Percentiles rank a stretch among this genome's conserved stretches.
Evolutionary conservation across 2,329 filamentous ascomycete genomes (phyloP).

Genomic region (Colletotrichum magnum): DNA sequence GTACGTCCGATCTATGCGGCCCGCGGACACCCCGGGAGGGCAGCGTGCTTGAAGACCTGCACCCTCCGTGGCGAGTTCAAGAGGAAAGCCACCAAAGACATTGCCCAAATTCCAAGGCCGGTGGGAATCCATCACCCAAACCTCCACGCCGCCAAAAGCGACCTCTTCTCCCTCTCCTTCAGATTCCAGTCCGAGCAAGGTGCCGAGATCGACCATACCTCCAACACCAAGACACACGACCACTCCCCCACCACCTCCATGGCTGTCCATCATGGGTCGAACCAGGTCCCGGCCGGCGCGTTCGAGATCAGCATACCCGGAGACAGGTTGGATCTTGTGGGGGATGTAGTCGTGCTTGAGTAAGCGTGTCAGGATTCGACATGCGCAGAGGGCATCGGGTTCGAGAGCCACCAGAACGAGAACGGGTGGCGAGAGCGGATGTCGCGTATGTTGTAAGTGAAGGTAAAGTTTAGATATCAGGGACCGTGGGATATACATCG

Average conservation of each 20-base stretch:
- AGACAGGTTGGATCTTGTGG: constrained; percentile 96
- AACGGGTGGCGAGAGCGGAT: constrained; percentile 92
- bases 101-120: constrained; percentile 96
- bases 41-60: constrained; percentile 65
- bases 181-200: constrained; percentile 80
- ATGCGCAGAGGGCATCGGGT: constrained; percentile 94
- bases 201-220: constrained; percentile 88
- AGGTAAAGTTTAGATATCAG: constrained; percentile 93
- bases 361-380: constrained; percentile 92
- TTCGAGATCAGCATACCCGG: constrained; percentile 91
- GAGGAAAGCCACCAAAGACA: constrained; percentile 83
- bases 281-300: constrained; percentile 85
- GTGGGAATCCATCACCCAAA: constrained; percentile 94
- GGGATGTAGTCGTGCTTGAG: constrained; percentile 97
- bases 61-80: constrained; percentile 65
- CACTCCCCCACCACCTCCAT: constrained; percentile 88
- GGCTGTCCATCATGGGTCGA: constrained; percentile 85
- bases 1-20: constrained; percentile 80
- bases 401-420: constrained; percentile 94
- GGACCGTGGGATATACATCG: constrained; percentile 94
- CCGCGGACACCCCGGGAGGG: constrained; percentile 78
- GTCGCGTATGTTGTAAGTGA: constrained; percentile 87
- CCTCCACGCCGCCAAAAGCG: constrained; percentile 86
- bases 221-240: constrained; percentile 95
- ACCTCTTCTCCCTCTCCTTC: constrained; percentile 77